phyloP scores from a whole-genome alignment of 1,139 yeast species.

The Suhomyces chickasaworum region DNA sequence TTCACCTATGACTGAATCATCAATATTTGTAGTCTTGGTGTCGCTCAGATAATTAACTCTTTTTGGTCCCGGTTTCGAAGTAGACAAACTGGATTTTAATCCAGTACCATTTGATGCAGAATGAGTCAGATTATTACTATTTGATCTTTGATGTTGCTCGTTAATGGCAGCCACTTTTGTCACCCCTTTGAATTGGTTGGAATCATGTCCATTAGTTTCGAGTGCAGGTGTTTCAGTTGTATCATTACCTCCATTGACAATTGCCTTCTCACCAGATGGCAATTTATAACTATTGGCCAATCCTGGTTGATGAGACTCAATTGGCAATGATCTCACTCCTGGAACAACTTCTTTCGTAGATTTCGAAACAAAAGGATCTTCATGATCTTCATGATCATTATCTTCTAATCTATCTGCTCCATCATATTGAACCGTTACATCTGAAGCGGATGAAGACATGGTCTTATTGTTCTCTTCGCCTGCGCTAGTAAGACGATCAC shows the following conservation, averaged over 20 bases:
- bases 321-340: slow-evolving; percentile 11
- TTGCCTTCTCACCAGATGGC: not conserved
- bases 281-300: slow-evolving; percentile 5
- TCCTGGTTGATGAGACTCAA: slow-evolving; percentile 8
- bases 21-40: slow-evolving; percentile 13
- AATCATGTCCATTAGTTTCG: not conserved
- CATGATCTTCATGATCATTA: slow-evolving; percentile 1
- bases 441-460: slow-evolving; percentile 25
- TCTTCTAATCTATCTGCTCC: slow-evolving; percentile 1
- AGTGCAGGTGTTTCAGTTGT: too few species aligned
- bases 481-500: slow-evolving; percentile 20
- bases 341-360: slow-evolving; percentile 2
- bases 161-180: not conserved
- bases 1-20: slow-evolving; percentile 9
- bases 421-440: slow-evolving; percentile 22
- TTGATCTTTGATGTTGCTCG: not conserved
- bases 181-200: not conserved
- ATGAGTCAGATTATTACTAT: not conserved
- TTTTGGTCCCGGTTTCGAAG: slow-evolving; percentile 9
- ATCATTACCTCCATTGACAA: too few species aligned
- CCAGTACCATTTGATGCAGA: not conserved
- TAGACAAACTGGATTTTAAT: slow-evolving; percentile 13
- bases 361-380: slow-evolving; percentile 1
- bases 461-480: slow-evolving; percentile 14
- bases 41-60: slow-evolving; percentile 20